Conservation (phyloP, 2,329 filamentous ascomycete species). For the Colletotrichum paranaense region DNA sequence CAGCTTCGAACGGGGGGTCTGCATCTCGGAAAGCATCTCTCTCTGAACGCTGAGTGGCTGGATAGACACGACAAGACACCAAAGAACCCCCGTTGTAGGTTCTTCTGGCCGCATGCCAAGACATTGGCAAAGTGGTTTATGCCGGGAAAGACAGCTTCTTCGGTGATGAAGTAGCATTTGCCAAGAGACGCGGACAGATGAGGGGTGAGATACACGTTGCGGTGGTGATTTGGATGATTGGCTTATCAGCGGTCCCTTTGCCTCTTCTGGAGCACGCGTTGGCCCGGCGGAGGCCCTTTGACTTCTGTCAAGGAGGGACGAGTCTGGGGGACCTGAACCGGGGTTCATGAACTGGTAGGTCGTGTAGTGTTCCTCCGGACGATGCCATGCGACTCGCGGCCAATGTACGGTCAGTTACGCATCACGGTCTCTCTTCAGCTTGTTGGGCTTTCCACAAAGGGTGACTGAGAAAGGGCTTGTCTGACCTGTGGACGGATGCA, state of each 20-base stretch:
- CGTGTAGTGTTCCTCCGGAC: neutral
- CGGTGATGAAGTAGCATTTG: conserved; percentile 29
- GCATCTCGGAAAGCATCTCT: neutral
- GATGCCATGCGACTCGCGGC: conserved; percentile 6
- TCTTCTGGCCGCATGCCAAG: conserved; percentile 16
- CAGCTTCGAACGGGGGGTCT: conserved; percentile 4
- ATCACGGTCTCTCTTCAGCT: conserved; percentile 22
- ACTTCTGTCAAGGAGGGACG: neutral
- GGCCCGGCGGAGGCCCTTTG: neutral
- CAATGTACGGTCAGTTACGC: conserved; percentile 18
- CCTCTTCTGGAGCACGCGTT: conserved; percentile 15
- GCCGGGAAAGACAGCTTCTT: conserved; percentile 28
- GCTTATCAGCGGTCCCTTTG: conserved; percentile 32
- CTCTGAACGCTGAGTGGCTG: conserved; percentile 20
- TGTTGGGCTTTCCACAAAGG: neutral
- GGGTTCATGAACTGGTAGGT: neutral
- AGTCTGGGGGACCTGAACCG: neutral
- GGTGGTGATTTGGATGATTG: conserved; percentile 27
- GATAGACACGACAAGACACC: neutral
- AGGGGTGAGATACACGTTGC: conserved; percentile 27
- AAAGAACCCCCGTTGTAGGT: neutral
- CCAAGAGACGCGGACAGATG: conserved; percentile 24
- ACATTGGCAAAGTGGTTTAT: conserved; percentile 13
- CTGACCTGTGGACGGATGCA: neutral
- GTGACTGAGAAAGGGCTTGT: neutral